phyloP scores from a whole-genome alignment of 2,329 filamentous ascomycete genomes.

The Aspergillus hortae region DNA sequence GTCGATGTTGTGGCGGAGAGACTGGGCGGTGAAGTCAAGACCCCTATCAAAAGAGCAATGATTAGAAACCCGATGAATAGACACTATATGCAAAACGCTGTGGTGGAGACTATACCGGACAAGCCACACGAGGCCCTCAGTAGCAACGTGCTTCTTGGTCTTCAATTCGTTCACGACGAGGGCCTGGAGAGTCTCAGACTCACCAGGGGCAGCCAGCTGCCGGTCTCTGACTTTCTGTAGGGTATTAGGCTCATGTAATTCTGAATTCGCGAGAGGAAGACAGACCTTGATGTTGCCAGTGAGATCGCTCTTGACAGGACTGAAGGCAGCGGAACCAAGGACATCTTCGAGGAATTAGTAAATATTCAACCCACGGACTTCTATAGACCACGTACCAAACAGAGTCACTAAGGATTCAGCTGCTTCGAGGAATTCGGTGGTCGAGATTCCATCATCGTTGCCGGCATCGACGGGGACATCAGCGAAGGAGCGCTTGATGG shows the following conservation, averaged over 20 bases:
- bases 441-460: conserved; percentile 74
- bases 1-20: conserved; percentile 71
- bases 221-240: conserved; percentile 81
- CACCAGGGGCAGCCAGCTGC: conserved; percentile 70
- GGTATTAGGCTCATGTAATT: conserved; percentile 8
- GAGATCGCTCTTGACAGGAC: conserved; percentile 88
- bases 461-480: conserved; percentile 73
- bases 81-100: background rate
- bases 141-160: conserved; percentile 80
- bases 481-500: conserved; percentile 76
- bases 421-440: conserved; percentile 85
- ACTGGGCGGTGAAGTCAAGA: conserved; percentile 88
- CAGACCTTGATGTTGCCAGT: conserved; percentile 81
- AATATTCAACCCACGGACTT: background rate
- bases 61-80: no score
- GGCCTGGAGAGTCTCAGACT: conserved; percentile 80
- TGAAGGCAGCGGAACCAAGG: conserved; percentile 70
- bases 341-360: conserved; percentile 46
- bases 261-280: conserved; percentile 3
- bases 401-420: conserved; percentile 81
- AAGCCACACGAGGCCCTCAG: conserved; percentile 89
- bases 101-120: conserved; percentile 57
- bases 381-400: conserved; percentile 60
- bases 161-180: conserved; percentile 85
- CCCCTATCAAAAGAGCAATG: conserved; percentile 53